Evolutionary conservation across 352 stramenopile species (phyloP).

Genomic region (Phytophthora quininea): DNA sequence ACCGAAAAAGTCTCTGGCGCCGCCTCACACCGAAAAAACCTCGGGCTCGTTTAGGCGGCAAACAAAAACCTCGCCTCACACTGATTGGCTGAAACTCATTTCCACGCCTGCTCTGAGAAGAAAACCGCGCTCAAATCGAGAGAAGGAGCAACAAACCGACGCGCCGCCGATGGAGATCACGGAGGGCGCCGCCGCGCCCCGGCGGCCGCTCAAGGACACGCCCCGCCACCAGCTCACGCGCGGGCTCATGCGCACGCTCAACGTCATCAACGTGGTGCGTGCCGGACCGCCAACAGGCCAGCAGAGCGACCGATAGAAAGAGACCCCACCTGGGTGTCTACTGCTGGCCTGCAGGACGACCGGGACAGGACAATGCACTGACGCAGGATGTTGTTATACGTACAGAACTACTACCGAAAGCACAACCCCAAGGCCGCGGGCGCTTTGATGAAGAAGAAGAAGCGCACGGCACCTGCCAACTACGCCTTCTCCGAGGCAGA

Average conservation of each 20-base stretch:
- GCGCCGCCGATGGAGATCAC: conserved; percentile 30
- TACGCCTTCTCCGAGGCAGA: conserved; percentile 64
- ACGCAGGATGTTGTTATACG: conserved; percentile 2
- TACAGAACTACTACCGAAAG: conserved; percentile 86
- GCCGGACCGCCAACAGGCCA: neutral
- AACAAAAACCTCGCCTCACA: neutral
- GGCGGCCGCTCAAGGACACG: conserved; percentile 40
- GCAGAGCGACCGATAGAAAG: neutral
- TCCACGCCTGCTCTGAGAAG: neutral
- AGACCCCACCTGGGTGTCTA: no score
- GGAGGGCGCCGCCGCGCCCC: conserved; percentile 4
- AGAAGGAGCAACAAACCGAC: conserved; percentile 28
- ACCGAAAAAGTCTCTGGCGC: no score
- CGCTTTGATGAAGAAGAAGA: conserved; percentile 63
- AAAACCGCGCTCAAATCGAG: conserved; percentile 4
- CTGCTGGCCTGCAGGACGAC: no score
- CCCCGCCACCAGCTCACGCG: conserved; percentile 87
- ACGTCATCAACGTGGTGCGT: conserved; percentile 94
- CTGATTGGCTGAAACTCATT: no score
- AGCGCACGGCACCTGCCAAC: conserved; percentile 48
- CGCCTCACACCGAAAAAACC: neutral
- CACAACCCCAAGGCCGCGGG: conserved; percentile 62
- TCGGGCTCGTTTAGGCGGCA: neutral
- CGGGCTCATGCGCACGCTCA: conserved; percentile 96
- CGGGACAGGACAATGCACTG: neutral